Evolutionary conservation across 2,329 filamentous ascomycete species (phyloP).

Genomic region (Fusarium denticulatum): DNA sequence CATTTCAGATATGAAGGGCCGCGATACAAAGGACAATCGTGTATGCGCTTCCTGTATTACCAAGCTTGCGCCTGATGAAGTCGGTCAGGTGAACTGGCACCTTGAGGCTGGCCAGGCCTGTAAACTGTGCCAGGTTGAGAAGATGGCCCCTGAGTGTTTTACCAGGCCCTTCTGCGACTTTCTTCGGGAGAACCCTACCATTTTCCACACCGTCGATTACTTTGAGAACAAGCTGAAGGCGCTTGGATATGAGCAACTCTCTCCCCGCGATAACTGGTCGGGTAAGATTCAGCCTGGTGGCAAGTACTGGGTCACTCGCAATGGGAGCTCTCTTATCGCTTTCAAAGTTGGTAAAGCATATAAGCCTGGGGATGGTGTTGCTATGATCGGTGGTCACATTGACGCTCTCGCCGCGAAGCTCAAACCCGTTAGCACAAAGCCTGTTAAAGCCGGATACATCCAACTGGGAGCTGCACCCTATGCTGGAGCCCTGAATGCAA

Average conservation of each 20-base stretch:
- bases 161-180: slow-evolving; percentile 89
- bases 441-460: slow-evolving; percentile 84
- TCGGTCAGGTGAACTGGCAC: slow-evolving; percentile 47
- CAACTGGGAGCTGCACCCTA: slow-evolving; percentile 95
- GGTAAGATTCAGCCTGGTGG: slow-evolving; percentile 78
- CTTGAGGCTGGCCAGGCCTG: slow-evolving; percentile 43
- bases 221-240: slow-evolving; percentile 78
- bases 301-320: slow-evolving; percentile 89
- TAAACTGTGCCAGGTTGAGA: slow-evolving; percentile 51
- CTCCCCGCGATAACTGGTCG: slow-evolving; percentile 81
- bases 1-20: slow-evolving; percentile 53
- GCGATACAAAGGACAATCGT: slow-evolving; percentile 46
- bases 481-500: slow-evolving; percentile 84
- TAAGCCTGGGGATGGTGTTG: slow-evolving; percentile 84
- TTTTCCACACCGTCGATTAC: slow-evolving; percentile 88
- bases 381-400: slow-evolving; percentile 90
- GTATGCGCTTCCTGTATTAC: slow-evolving; percentile 54
- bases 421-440: slow-evolving; percentile 89
- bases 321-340: slow-evolving; percentile 85
- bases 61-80: slow-evolving; percentile 44
- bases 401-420: slow-evolving; percentile 90
- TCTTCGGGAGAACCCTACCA: slow-evolving; percentile 87
- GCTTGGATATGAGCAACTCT: slow-evolving; percentile 80
- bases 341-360: slow-evolving; percentile 86
- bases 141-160: slow-evolving; percentile 70